Percentiles rank a stretch among this genome's conserved stretches.
Conservation (phyloP, 2,329 filamentous ascomycete genomes). For the Xylaria arbuscula region DNA sequence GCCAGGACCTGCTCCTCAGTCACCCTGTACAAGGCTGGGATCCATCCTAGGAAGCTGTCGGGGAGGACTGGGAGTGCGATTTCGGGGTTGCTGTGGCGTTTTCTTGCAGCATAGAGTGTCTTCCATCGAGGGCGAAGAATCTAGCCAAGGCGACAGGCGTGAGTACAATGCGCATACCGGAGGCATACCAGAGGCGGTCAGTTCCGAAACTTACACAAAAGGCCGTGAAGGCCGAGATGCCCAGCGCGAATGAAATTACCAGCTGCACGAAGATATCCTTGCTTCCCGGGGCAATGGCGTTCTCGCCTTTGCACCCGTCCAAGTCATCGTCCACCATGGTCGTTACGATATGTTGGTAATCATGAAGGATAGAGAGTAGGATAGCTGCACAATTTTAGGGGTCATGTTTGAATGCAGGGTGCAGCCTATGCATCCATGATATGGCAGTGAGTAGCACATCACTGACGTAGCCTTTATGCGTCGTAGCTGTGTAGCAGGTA, state of each 20-base stretch:
- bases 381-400: conserved; percentile 17
- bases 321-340: conserved; percentile 35
- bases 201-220: conserved; percentile 72
- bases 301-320: conserved; percentile 40
- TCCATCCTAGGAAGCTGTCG: conserved; percentile 91
- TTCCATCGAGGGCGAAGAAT: conserved; percentile 92
- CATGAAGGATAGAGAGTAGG: conserved; percentile 18
- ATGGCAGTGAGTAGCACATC: conserved; percentile 3
- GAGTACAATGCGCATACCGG: conserved; percentile 17
- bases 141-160: conserved; percentile 56
- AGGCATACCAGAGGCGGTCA: not conserved
- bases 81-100: conserved; percentile 72
- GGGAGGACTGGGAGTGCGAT: conserved; percentile 80
- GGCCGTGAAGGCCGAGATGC: conserved; percentile 75
- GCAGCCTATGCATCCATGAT: conserved; percentile 2
- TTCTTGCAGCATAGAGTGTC: conserved; percentile 87
- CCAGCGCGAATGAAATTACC: conserved; percentile 76
- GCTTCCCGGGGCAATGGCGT: conserved; percentile 49
- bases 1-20: conserved; percentile 89
- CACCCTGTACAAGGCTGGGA: conserved; percentile 83
- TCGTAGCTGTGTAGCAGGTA: conserved; percentile 7
- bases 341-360: conserved; percentile 14
- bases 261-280: conserved; percentile 73
- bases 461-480: conserved; percentile 29
- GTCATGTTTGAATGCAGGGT: conserved; percentile 23